These are phyloP conservation scores for Yamadazyma phyllophila DNA, from an alignment of 805 yeast genomes.

Conservation along the genomic window DNA sequence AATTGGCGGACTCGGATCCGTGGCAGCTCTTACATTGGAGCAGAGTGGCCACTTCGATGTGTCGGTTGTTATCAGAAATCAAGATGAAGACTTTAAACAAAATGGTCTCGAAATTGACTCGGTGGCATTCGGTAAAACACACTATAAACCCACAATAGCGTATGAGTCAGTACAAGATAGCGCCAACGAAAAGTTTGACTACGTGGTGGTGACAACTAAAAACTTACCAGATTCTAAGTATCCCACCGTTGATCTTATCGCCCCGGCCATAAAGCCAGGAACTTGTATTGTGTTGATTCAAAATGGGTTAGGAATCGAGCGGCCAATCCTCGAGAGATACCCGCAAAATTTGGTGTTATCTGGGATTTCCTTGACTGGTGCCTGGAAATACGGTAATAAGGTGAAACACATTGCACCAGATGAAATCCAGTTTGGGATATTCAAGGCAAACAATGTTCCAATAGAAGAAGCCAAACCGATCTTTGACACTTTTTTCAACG, in stretches of 20 bases:
- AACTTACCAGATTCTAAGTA: conserved; percentile 34
- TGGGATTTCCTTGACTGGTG: conserved; percentile 37
- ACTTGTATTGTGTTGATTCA: conserved; percentile 37
- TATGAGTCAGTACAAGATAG: conserved; percentile 32
- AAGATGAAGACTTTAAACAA: conserved; percentile 26
- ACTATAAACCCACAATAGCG: conserved; percentile 30
- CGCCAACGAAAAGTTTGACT: conserved; percentile 30
- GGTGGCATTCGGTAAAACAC: conserved; percentile 29
- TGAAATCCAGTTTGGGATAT: conserved; percentile 22
- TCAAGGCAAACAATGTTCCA: conserved; percentile 15
- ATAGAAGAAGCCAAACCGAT: conserved; percentile 12
- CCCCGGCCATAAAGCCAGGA: conserved; percentile 28
- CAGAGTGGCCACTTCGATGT: conserved; percentile 42
- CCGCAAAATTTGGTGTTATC: conserved; percentile 35
- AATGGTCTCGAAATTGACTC: conserved; percentile 35
- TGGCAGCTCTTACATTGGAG: conserved; percentile 64
- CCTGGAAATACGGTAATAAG: conserved; percentile 26
- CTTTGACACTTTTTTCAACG: conserved; percentile 22
- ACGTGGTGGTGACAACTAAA: conserved; percentile 38
- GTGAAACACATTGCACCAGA: conserved; percentile 22
- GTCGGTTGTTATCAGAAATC: conserved; percentile 38
- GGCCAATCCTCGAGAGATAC: conserved; percentile 27
- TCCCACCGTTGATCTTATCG: conserved; percentile 43
- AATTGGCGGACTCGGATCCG: conserved; percentile 84
- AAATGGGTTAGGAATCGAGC: conserved; percentile 40